Base-by-base conservation (phyloP, 805 yeast species). In the Cyberlindnera japonica region DNA sequence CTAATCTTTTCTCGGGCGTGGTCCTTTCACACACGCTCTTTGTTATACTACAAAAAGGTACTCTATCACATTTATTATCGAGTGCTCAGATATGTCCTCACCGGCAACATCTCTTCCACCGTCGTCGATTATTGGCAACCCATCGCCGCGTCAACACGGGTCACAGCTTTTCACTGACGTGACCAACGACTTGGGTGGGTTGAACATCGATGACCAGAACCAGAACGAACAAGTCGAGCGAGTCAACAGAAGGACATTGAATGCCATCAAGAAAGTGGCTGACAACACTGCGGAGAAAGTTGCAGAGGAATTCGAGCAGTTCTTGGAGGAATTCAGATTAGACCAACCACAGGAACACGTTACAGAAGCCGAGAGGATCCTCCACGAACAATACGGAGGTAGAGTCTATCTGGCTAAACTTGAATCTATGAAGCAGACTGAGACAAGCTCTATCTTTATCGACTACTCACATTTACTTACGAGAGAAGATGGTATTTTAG, bases 271-370 rank as follows among this genome's bases (percentile, higher is more conserved):
- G 20, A 87, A 84, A 58, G 96, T 93, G 20, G 77, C 77, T 20
- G 99, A 93, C 66, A 78, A 79, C 34, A 88, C 96, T 3, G 97
- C 96, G 44, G 97, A 90, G 59, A 87, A 87, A 52, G 97, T 93
- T 14, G 77, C 91, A 32, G 96, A 88, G 61, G 80, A 90, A 13
- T 91, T 93, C 61, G 96, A 90, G 60, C 77, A 74, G 49, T 91
- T 91, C 56, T 64, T 91, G 41, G 84, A 80, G 55, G 83, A 77
- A 23, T 91, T 70, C 56, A 65, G 75, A 33, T 67, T 63, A 7
- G 59, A 66, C 16, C 59, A 59, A 14, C 65, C 59, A 17, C 55
- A 55, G 16, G 63, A 59, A 24, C 35, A 49, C 43, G 32, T 47
- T 39, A 39, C 66, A 42, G 49, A 56, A 50, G 61, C 54, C 19